Conservation (phyloP, 345 rosid species). For the Eucalyptus sp. region DNA sequence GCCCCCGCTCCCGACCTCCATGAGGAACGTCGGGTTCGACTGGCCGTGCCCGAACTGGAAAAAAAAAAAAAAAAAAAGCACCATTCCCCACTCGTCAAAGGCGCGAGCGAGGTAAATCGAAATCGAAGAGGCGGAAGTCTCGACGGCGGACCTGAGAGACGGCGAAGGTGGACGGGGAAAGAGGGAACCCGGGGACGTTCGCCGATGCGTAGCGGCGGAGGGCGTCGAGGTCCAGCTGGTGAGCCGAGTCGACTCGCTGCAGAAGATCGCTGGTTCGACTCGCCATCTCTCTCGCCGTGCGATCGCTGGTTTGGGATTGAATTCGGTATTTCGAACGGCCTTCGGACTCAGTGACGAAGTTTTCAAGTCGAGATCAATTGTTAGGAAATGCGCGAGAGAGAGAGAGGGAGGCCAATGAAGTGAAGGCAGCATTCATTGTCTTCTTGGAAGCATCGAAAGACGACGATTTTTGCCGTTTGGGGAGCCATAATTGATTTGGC, state of each 20-base stretch:
- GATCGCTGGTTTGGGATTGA: not conserved
- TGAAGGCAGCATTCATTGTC: not conserved
- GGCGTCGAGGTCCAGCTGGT: conserved; percentile 48
- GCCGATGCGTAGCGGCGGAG: conserved; percentile 42
- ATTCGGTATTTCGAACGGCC: not conserved
- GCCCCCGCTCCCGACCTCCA: conserved; percentile 42
- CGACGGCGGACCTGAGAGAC: conserved; percentile 41
- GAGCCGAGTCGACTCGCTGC: conserved; percentile 16
- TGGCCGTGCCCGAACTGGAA: conserved; percentile 81
- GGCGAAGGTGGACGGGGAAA: conserved; percentile 41
- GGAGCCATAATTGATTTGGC: not conserved
- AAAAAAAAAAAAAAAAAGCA: not conserved
- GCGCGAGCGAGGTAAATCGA: not conserved
- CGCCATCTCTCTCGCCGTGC: conserved; percentile 20
- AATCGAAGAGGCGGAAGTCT: not conserved
- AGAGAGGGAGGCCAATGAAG: fast-evolving
- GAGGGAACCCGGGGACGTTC: conserved; percentile 63
- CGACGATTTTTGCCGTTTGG: not conserved
- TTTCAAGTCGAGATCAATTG: not conserved
- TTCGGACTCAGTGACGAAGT: not conserved
- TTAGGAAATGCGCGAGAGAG: not conserved
- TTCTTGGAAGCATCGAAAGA: not conserved
- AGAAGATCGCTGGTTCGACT: conserved; percentile 51
- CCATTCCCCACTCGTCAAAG: not conserved
- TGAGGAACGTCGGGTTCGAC: conserved; percentile 80